Percentiles rank a stretch among this genome's conserved stretches.
phyloP scores from a whole-genome alignment of 306 rosid genomes.

The Ammopiptanthus mongolicus region DNA sequence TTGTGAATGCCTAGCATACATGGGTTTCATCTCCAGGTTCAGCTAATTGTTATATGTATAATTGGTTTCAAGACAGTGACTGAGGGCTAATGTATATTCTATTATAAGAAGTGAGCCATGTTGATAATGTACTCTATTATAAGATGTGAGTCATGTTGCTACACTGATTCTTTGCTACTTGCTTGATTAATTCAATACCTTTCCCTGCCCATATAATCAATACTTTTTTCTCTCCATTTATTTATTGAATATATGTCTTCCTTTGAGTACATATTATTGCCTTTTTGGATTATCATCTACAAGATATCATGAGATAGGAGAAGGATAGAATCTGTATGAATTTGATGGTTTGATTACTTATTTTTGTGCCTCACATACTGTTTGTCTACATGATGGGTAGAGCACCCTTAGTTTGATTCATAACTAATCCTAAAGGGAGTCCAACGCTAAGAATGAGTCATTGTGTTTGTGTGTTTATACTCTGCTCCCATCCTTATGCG shows the following conservation, averaged over 20 bases:
- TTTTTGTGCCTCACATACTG: too few relatives aligned
- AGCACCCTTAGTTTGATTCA: not conserved
- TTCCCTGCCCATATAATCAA: not conserved
- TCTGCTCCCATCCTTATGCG: too few relatives aligned
- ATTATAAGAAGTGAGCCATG: too few relatives aligned
- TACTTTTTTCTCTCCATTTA: not conserved
- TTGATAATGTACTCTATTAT: conserved; percentile 85
- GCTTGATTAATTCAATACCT: conserved; percentile 5
- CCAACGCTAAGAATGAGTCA: conserved; percentile 12
- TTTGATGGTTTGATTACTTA: not conserved
- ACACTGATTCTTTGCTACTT: not conserved
- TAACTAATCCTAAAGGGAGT: not conserved
- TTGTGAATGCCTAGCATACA: too few relatives aligned
- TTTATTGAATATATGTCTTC: not conserved
- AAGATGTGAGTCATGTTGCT: conserved; percentile 68
- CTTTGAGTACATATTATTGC: not conserved
- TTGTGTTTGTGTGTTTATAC: not conserved
- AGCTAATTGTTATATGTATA: too few relatives aligned
- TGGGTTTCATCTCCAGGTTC: too few relatives aligned
- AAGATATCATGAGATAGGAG: not conserved
- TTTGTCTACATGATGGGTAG: not conserved
- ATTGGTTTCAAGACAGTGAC: too few relatives aligned
- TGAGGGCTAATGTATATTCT: too few relatives aligned
- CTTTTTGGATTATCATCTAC: not conserved
- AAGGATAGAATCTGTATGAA: conserved; percentile 11